Base-by-base conservation (phyloP, 805 yeast genomes). In the Candida maris region DNA sequence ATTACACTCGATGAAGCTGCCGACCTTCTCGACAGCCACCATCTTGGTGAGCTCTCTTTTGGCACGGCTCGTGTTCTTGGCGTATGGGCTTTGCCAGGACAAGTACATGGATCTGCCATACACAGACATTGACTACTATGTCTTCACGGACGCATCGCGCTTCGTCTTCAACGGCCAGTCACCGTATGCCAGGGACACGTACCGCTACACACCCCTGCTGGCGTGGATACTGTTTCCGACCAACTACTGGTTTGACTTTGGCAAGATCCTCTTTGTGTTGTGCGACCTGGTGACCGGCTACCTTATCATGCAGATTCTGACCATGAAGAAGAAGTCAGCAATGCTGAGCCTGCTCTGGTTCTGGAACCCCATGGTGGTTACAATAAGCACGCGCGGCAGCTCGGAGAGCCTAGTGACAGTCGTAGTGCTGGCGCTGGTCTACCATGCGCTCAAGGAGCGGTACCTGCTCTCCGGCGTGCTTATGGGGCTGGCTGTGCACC, bases 71-170 rank as follows among this genome's bases (percentile, higher is more conserved):
- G 82, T 65, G 3, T 83, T 91, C 52, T 77, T 87, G 48, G 47
- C 65, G 4, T 93, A 77, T 64, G 97, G 98, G 0, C 59, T 84
- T 2, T 88, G 85, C 57, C 98, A 93, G 59, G 98, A 93, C 60
- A 70, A 74, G 4, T 62, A 76, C 45, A 75, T 85, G 77, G 77
- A 77, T 8, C 83, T 89, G 14, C 81, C 83, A 44, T 93, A 87
- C 64, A 93, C 98, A 0, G 98, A 93, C 52, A 84, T 93, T 32
- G 98, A 93, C 60, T 93, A 93, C 61, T 69, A 78, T 56, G 98
- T 93, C 32, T 93, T 93, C 57, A 78, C 95, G 2, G 97, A 93
- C 65, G 97, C 98, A 6, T 78, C 97, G 2, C 62, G 68, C 24
- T 86, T 74, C 52, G 84, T 87, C 7, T 67, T 67, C 46, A 38